phyloP scores from a whole-genome alignment of 148 eudicot species.

The Agrostemma githago region DNA sequence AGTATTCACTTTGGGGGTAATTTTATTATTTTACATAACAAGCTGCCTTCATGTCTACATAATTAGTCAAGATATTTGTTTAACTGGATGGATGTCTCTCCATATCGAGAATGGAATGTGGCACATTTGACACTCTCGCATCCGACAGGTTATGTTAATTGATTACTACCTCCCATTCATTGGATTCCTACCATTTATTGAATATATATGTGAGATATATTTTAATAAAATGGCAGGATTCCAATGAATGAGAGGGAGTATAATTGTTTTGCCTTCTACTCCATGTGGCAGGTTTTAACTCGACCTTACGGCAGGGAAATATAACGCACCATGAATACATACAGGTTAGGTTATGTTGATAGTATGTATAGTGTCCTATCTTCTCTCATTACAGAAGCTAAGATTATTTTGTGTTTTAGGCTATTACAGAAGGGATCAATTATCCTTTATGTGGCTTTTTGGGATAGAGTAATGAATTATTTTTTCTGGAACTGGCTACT shows the following conservation, averaged over 20 bases:
- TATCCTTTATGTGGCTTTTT: not conserved
- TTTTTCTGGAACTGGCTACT: constrained; percentile 3
- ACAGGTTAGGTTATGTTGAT: constrained; percentile 47
- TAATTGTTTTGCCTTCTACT: not conserved
- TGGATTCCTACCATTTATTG: no score
- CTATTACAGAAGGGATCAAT: not conserved
- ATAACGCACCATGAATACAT: constrained; percentile 98
- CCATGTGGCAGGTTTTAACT: constrained; percentile 69
- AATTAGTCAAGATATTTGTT: not conserved
- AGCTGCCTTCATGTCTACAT: not conserved
- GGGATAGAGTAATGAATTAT: constrained; percentile 1
- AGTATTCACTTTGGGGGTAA: not conserved
- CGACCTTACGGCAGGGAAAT: constrained; percentile 91
- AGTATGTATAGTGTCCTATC: not conserved
- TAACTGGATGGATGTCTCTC: not conserved
- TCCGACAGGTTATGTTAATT: not conserved
- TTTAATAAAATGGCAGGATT: no score
- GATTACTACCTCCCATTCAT: no score
- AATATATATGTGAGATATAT: no score
- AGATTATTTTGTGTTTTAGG: not conserved
- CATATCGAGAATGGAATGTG: no score
- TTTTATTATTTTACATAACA: not conserved
- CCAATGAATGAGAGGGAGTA: no score
- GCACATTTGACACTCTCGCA: not conserved
- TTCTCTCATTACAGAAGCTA: not conserved